A percentile compares a stretch with the other conserved stretches of the same genome.
Conservation (phyloP, 345 rosid genomes). For the Pistacia vera region DNA sequence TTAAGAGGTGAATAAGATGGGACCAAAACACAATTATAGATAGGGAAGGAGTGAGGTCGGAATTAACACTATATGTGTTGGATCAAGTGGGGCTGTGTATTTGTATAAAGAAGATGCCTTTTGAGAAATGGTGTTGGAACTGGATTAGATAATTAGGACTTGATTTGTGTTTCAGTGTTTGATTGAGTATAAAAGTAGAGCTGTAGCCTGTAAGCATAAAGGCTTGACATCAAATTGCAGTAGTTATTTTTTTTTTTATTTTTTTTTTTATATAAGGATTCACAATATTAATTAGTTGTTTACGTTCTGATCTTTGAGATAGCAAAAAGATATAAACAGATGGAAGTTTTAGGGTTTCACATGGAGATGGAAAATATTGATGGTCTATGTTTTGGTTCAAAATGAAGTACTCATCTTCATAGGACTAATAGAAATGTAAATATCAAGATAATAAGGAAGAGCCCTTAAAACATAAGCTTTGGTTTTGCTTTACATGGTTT, state of each 20-base stretch:
- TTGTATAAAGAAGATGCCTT: neutral
- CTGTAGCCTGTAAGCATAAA: neutral
- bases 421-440: neutral
- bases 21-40: neutral
- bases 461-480: neutral
- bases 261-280: neutral
- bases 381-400: neutral
- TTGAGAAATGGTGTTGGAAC: neutral
- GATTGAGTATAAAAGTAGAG: neutral
- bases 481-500: neutral
- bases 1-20: neutral
- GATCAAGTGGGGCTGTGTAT: neutral
- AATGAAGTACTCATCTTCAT: neutral
- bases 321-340: neutral
- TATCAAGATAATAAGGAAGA: neutral
- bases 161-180: neutral
- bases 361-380: neutral
- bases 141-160: neutral
- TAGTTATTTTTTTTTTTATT: neutral
- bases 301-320: neutral
- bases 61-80: neutral
- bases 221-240: neutral
- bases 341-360: neutral
- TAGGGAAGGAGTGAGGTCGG: neutral
- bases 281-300: neutral